Percentiles rank a stretch among this genome's conserved stretches.
Conservation (phyloP, 169 alveolate species). For the Eimeria zaria region DNA sequence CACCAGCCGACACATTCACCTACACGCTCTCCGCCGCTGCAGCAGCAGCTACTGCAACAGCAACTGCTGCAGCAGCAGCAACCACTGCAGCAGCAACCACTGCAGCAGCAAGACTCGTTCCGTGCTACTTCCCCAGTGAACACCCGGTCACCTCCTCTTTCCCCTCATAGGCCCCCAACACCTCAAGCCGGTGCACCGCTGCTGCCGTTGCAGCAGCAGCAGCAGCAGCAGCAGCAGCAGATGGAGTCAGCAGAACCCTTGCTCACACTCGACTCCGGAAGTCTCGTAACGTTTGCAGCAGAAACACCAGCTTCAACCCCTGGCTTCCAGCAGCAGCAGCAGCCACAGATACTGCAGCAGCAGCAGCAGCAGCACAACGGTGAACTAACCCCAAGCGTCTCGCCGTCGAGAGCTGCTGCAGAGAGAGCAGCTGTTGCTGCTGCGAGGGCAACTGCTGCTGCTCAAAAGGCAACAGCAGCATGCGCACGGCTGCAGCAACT, state of each 20-base stretch:
- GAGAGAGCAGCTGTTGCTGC: conserved; percentile 60
- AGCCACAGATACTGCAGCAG: background rate
- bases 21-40: background rate
- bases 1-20: background rate
- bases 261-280: background rate
- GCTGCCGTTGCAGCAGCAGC: conserved; percentile 34
- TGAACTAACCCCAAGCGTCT: background rate
- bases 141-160: background rate
- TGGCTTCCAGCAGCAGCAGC: conserved; percentile 9
- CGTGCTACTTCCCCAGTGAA: background rate
- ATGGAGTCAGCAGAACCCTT: background rate
- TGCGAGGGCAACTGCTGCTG: conserved; percentile 38
- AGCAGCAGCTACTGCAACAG: conserved; percentile 10
- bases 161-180: background rate
- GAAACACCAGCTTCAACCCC: conserved; percentile 29
- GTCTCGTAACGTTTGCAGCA: conserved; percentile 56
- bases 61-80: conserved; percentile 50
- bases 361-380: conserved; percentile 23
- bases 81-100: background rate
- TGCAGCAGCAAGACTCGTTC: background rate
- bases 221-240: conserved; percentile 47
- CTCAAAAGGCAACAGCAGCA: conserved; percentile 58
- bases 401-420: conserved; percentile 66
- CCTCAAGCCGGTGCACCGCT: background rate
- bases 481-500: conserved; percentile 50